Evolutionary conservation across 2,329 filamentous ascomycete species (phyloP), one percentile per base, ranked within the genome.

Genomic region (Neophaeococcomyces mojaviensis): DNA sequence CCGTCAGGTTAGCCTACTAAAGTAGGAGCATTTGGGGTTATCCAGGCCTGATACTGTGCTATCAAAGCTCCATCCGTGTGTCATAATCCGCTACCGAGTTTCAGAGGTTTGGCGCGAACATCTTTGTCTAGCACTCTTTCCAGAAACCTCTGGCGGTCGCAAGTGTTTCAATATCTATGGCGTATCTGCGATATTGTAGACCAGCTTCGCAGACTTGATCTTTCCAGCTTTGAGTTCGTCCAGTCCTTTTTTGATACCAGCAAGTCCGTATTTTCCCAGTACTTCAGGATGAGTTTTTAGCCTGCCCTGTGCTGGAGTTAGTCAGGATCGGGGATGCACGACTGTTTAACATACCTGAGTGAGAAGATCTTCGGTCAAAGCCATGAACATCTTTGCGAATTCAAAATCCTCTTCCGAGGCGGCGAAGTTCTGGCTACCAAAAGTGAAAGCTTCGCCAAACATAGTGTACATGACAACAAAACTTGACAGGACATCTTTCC

Each of bases 151-250:
- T n/a, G n/a, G n/a, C n/a, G n/a, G n/a, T n/a, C n/a, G n/a, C n/a
- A n/a, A n/a, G n/a, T n/a, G n/a, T n/a, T n/a, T n/a, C n/a, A n/a
- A n/a, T n/a, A n/a, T n/a, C 18, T 33, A 35, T 19, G 53, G 53
- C 10, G 51, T 55, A 41, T 57, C 53, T 4, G 22, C 34, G 39
- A 71, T 59, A 32, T 59, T 60, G 56, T 73, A 74, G 8, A 75
- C 70, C 52, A 76, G 51, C 60, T 76, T 76, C 52, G 61, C 56
- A 5, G 68, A 69, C 48, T 66, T 70, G 35, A 75, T 67, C 53
- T 68, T 72, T 1, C 64, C 66, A 18, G 65, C 56, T 59, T 63
- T 69, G 54, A 74, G 51, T 37, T 65, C 53, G 37, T 71, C 54
- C 50, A 76, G 26, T 0, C 72, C 72, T 8, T 68, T 64, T 34